Evolutionary conservation across 805 yeast species (phyloP), one percentile per base, ranked within the genome.

Genomic region (Phaffomyces opuntiae): DNA sequence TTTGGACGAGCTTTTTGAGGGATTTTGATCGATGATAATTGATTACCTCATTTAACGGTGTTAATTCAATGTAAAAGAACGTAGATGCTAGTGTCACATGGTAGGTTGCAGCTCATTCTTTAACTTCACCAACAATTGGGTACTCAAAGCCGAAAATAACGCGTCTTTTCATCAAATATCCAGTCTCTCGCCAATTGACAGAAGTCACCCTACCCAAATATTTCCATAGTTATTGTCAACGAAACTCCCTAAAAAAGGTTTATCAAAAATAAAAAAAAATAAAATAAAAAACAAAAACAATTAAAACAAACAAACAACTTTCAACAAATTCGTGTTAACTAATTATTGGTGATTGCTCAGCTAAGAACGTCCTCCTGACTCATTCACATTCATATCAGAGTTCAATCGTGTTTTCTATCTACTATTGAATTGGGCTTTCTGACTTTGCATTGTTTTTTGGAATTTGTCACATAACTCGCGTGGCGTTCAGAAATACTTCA

Each of bases 381-480:
- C 13, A 29, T 1, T 11, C 13, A 29, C 14, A 35, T 32, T 26
- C 29, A 14, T 21, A 14, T 19, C 11, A 26, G 33, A 11, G 25
- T n/a, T 25, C 24, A 35, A 19, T 19, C 8, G n/a, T 7, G 14
- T 7, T n/a, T 36, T 29, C 34, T 29, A 45, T 17, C 19, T 37
- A 27, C 31, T 39, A 16, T 17, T 7, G 14, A 19, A 16, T 11
- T 9, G 9, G 38, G 8, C 8, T 26, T 16, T 25, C 12, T 21
- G 36, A 36, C 32, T 36, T 29, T 29, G 31, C 31, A 29, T 29
- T 13, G 13, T 29, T 29, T 29, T 13, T 8, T 11, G 7, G 7
- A 21, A 21, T 29, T 29, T 44, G 40, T 44, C 43, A 38, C 47
- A 44, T n/a, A 36, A 37, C 35, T 36, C 44, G 47, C 47, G 47